Base-by-base conservation (phyloP, 1,284 basidiomycete genomes). In the Malassezia dermatis region DNA sequence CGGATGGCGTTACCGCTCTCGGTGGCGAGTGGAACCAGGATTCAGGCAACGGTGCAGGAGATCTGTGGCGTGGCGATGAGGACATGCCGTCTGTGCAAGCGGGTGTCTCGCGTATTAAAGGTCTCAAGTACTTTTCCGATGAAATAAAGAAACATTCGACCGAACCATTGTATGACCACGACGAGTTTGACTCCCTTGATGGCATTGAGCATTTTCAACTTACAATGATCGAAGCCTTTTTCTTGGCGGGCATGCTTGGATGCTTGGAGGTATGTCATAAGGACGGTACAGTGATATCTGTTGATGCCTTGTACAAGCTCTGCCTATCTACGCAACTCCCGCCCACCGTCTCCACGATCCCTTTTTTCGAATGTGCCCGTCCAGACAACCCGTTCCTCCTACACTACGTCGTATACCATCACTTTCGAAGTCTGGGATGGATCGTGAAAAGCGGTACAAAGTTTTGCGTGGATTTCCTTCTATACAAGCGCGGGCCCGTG, bases 401-500 rank as follows among this genome's bases (percentile, higher is more conserved):
- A 32, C 82, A 88, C 64, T 99, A 96, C 70, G 83, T 85, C 46
- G 84, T 83, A 7, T 95, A 93, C 71, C 93, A 98, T 73, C 89
- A 98, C 76, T 98, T 88, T 73, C 83, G 93, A 19, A 89, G 90
- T 2, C 80, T 98, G 4, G 94, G 94, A n/a, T 98, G 94, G 94
- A 87, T 95, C 15, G 85, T 95, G 58, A 89, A 91, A 75, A 83
- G 83, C 23, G 94, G 94, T 2, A 84, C 94, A 78, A 99, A 99
- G 76, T 99, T 99, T 76, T 95, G 90, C 70, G 86, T 86, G 39
- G 94, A 99, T 69, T 89, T 86, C 77, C 80, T 99, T 13, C 78
- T 98, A 28, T 99, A 99, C 76, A 91, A 90, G 56, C 82, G 86
- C 8, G 94, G 94, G 0, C 91, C 93, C 0, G 89, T 94, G 0